A percentile compares a stretch with the other conserved stretches of the same genome.
Conservation (phyloP, 148 eudicot genomes). For the Dysphania ambrosioides region DNA sequence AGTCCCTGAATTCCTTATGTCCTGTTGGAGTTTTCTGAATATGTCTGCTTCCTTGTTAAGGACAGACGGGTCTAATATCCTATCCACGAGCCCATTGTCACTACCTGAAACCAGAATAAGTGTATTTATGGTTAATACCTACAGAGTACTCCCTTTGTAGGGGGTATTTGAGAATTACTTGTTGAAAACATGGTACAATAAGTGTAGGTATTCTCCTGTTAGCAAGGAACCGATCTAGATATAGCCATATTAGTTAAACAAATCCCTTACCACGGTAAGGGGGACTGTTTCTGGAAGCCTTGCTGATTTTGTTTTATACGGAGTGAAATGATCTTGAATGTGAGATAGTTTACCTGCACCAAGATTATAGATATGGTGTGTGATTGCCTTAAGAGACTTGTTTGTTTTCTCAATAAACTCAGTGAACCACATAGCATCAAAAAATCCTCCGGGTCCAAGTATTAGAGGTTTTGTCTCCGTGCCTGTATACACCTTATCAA, state of each 20-base stretch:
- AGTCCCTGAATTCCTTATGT: slow-evolving; percentile 44
- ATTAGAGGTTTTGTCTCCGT: slow-evolving; percentile 50
- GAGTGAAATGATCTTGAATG: neutral
- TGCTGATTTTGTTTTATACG: neutral
- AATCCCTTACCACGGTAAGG: neutral
- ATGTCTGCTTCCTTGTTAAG: slow-evolving; percentile 41
- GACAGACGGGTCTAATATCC: slow-evolving; percentile 52
- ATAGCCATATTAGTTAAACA: neutral
- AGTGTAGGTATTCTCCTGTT: no score
- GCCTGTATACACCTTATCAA: slow-evolving; percentile 41
- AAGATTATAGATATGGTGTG: slow-evolving; percentile 79
- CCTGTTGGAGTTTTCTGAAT: slow-evolving; percentile 46
- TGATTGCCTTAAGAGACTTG: slow-evolving; percentile 56
- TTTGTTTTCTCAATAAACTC: slow-evolving; percentile 38
- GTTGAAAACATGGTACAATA: no score
- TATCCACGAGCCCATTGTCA: slow-evolving; percentile 41
- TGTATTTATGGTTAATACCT: neutral
- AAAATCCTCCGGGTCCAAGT: slow-evolving; percentile 84
- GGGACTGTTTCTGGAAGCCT: neutral
- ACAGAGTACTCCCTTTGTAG: neutral
- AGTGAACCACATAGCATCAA: slow-evolving; percentile 56
- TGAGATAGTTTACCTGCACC: slow-evolving; percentile 64
- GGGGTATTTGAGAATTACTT: no score
- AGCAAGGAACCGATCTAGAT: neutral
- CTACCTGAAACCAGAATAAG: slow-evolving; percentile 36